Base-by-base conservation (phyloP, 2,329 filamentous ascomycete species). In the Colletotrichum cereale region DNA sequence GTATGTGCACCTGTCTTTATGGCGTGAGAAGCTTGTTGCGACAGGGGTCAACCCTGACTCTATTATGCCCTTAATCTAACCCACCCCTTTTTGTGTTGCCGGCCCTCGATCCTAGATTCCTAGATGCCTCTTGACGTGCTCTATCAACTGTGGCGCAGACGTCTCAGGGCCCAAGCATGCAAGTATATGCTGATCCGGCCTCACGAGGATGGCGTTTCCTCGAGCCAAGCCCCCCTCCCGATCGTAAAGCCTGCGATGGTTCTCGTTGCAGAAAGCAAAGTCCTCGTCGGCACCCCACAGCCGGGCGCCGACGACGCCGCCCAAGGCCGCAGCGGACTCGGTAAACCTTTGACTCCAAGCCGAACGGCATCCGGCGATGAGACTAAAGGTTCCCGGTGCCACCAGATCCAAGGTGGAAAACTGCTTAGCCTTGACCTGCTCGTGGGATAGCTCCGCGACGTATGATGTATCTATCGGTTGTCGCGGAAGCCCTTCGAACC, bases 171-270 rank as follows among this genome's bases (percentile, higher is more conserved):
- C 31, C 7, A 72, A 12, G 14, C 65, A 72, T 42, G 74, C 71
- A 78, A 75, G 63, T 10, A 82, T 78, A 66, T 83, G 81, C 63
- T 83, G 81, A 70, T 83, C 82, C 6, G 82, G 82, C 24, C 81
- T 75, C 18, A 83, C 74, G 5, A 83, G 62, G 8, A 80, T 69
- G 0, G 77, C 80, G 18, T 76, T 74, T 8, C 76, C 77, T 3
- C 75, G 62, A 6, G 63, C 47, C 8, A 82, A 62, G 1, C 76
- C 74, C 4, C 74, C 71, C 3, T 74, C 64, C 7, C 75, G 61
- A 73, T 78, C 78, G 34, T 77, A 73, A 0, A 68, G 1, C 18
- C 40, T 53, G 2, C 50, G 24, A 34, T 72, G 70, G 2, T 24
- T 7, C n/a, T 70, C 48, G 2, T 31, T 58, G 2, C 34, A 10